Conservation (phyloP, 108 stramenopile genomes). For the Skeletonema tropicum region DNA sequence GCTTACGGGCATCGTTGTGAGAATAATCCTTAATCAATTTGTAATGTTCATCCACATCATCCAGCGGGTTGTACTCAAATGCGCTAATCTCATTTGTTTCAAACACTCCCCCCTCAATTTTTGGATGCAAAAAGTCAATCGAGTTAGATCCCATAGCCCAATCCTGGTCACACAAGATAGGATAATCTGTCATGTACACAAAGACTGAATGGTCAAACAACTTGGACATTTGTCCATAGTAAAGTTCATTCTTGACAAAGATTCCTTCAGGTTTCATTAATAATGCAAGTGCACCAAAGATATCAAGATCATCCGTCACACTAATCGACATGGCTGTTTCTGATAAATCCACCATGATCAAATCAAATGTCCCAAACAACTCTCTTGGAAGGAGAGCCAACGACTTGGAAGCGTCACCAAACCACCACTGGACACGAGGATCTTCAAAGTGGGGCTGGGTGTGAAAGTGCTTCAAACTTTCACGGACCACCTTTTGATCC, state of each 20-base stretch:
- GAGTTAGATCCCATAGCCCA: constrained; percentile 76
- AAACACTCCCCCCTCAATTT: constrained; percentile 39
- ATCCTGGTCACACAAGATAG: constrained; percentile 77
- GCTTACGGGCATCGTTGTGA: constrained; percentile 54
- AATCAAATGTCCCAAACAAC: constrained; percentile 84
- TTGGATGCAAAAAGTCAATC: constrained; percentile 67
- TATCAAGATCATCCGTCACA: constrained; percentile 75
- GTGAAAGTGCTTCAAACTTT: constrained; percentile 72
- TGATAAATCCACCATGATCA: constrained; percentile 86
- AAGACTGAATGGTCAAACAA: constrained; percentile 66
- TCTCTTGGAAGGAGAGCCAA: constrained; percentile 76
- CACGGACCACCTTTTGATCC: constrained; percentile 77
- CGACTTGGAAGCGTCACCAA: constrained; percentile 86
- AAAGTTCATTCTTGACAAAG: constrained; percentile 86
- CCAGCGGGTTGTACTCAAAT: constrained; percentile 47
- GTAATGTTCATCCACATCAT: constrained; percentile 58
- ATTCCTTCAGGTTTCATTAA: constrained; percentile 84
- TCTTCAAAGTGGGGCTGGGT: constrained; percentile 86
- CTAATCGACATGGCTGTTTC: constrained; percentile 77
- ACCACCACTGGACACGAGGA: constrained; percentile 90
- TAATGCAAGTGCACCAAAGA: constrained; percentile 75
- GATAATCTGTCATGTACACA: constrained; percentile 59
- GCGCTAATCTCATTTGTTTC: constrained; percentile 36
- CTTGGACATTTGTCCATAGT: constrained; percentile 66
- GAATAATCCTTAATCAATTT: constrained; percentile 72